Evolutionary conservation across 148 eudicot species (phyloP).

Genomic region (Arctostaphylos glauca): DNA sequence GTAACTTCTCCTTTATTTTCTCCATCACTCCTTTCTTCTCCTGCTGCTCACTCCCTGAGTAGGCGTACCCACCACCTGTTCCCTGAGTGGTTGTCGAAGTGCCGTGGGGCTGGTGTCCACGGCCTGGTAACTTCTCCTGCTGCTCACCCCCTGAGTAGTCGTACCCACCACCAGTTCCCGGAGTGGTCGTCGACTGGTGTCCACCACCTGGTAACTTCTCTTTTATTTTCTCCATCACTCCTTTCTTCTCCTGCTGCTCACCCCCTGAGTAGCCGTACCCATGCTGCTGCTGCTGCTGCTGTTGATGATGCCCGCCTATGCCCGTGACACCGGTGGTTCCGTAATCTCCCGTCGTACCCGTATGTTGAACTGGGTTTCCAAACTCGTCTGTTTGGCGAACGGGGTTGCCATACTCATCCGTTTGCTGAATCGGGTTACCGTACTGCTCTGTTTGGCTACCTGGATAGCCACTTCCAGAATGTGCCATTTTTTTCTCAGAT

Average conservation of each 20-base stretch:
- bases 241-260: conserved; percentile 57
- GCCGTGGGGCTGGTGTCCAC: not conserved
- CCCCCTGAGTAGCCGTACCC: not conserved
- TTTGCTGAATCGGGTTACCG: not conserved
- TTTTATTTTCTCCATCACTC: conserved; percentile 77
- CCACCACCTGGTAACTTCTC: conserved; percentile 62
- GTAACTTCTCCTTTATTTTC: conserved; percentile 66
- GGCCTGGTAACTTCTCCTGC: too few species aligned
- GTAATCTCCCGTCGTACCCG: conserved; percentile 18
- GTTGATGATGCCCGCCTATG: not conserved
- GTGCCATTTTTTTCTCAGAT: conserved; percentile 11
- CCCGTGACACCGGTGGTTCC: conserved; percentile 12
- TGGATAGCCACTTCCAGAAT: not conserved
- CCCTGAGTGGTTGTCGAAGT: conserved; percentile 17
- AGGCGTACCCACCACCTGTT: conserved; percentile 12
- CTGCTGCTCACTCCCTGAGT: not conserved
- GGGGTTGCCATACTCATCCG: conserved; percentile 11
- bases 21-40: conserved; percentile 85
- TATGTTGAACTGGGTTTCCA: conserved; percentile 21
- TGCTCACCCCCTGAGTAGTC: too few species aligned
- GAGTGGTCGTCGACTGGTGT: conserved; percentile 17
- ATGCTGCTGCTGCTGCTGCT: conserved; percentile 17
- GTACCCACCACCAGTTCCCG: too few species aligned
- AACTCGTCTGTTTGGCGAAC: conserved; percentile 21
- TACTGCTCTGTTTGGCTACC: conserved; percentile 18